Base-by-base conservation (phyloP, 2,329 filamentous ascomycete species). In the Didymella pinodella region DNA sequence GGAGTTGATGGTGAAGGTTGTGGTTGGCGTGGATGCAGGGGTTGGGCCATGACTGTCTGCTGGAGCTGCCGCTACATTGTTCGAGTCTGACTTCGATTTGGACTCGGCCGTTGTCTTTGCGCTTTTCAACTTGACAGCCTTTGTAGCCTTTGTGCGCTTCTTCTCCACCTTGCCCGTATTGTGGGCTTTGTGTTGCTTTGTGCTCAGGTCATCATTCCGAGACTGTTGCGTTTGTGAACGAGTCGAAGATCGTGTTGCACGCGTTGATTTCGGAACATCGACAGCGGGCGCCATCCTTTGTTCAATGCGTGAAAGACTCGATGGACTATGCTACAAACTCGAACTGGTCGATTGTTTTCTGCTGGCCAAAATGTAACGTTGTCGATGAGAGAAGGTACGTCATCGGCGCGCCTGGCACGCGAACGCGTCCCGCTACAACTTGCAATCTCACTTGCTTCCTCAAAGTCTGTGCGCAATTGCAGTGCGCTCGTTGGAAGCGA, bases 221-320 rank as follows among this genome's bases (percentile, higher is more conserved):
- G 32, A 29, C 26, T 22, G 45, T 18, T 31, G 6, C 0, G 28
- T 31, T 20, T 54, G 51, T 2, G 25, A 1, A 26, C 31, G 57
- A 16, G 57, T 56, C 18, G 61, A 64, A n/a, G 63, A 60, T 1
- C 65, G 61, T 5, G 65, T 68, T 8, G 56, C 43, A 3, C 65
- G 65, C 41, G 47, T 55, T 5, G n/a, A 1, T 18, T 45, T 25
- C 2, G 18, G 12, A 2, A 8, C 18, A 1, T 20, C n/a, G 4
- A 31, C 11, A 4, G 45, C 7, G 7, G 43, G 51, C 4, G 44
- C 32, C 44, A 48, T 48, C 22, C 8, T 41, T 41, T 2, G 11
- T 14, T 4, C 20, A 3, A 14, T 41, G 8, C 11, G 14, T 3
- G 10, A 12, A 8, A 18, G n/a, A 4, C 16, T 2, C 3, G 20